Base-by-base conservation (phyloP, 164 flowering plant genomes). In the Hamamelis virginiana region DNA sequence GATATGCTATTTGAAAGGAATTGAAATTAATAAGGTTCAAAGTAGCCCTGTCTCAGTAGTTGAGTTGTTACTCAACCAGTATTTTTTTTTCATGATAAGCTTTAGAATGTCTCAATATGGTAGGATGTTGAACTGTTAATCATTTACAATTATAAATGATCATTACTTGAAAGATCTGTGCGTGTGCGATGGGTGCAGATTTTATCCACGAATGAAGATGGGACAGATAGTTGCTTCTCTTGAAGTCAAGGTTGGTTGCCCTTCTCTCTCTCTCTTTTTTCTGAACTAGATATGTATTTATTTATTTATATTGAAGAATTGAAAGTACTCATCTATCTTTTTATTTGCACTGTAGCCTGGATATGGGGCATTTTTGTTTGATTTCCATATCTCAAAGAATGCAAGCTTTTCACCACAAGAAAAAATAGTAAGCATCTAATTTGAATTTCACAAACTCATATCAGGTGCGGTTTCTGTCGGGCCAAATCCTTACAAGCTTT, bases 231-330 rank as follows among this genome's bases (percentile, higher is more conserved):
- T 91, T 65, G 75, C 81, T 56, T 83, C 79, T 74, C 74, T 88
- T 70, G 91, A 85, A 74, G 83, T 81, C 21, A 84, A 91, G 92
- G 98, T 93, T 43, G 63, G 77, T 48, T n/a, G n/a, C n/a, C 59
- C 19, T 13, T 62, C 59, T 22, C 21, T 28, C 67, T 8, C 68
- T 22, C 57, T 25, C 45, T n/a, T n/a, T n/a, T n/a, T n/a, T n/a
- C 18, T 38, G 41, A 3, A 12, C 5, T 41, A 25, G n/a, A n/a
- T 48, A 21, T 14, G 22, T 72, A 14, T 23, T 57, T 56, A 0
- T 43, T 48, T 50, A 46, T 59, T 65, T 59, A 22, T 23, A 18
- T 19, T 11, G 41, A 33, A 33, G 41, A 2, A 33, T 33, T 15
- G 14, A 11, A 41, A 62, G 0, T 14, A 16, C 11, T 15, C 9